phyloP scores from a whole-genome alignment of 2,329 filamentous ascomycete genomes.

The Colletotrichum sp. region DNA sequence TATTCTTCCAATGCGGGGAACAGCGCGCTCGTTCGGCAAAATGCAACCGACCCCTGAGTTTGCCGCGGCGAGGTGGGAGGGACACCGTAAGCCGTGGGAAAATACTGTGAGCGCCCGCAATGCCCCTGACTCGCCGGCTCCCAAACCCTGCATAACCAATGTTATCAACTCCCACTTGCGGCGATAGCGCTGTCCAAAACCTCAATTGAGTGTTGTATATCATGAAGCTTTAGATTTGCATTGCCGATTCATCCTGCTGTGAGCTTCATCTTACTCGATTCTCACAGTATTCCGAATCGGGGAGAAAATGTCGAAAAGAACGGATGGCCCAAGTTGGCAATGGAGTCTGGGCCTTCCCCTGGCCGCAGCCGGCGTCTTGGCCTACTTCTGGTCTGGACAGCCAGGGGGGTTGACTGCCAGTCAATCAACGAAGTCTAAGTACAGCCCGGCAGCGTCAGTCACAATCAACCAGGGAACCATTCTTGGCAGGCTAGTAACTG shows the following conservation, averaged over 20 bases:
- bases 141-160: background rate
- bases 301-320: background rate
- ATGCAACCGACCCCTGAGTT: background rate
- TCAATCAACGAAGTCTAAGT: background rate
- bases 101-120: background rate
- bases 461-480: conserved; percentile 34
- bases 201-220: background rate
- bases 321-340: background rate
- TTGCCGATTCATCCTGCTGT: background rate
- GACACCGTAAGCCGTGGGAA: background rate
- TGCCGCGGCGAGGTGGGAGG: background rate
- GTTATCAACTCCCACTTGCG: background rate
- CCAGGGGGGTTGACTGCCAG: background rate
- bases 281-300: too few species aligned
- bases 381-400: background rate
- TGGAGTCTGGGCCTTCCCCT: background rate
- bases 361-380: background rate
- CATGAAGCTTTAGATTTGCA: background rate
- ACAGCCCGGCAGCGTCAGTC: conserved; percentile 21
- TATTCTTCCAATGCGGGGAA: background rate
- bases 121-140: background rate
- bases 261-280: background rate
- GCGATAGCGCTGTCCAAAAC: background rate
- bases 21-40: background rate
- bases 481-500: conserved; percentile 33